These are phyloP conservation scores for Linum usitatissimum DNA, from an alignment of 345 rosid species.

Conservation along the genomic window DNA sequence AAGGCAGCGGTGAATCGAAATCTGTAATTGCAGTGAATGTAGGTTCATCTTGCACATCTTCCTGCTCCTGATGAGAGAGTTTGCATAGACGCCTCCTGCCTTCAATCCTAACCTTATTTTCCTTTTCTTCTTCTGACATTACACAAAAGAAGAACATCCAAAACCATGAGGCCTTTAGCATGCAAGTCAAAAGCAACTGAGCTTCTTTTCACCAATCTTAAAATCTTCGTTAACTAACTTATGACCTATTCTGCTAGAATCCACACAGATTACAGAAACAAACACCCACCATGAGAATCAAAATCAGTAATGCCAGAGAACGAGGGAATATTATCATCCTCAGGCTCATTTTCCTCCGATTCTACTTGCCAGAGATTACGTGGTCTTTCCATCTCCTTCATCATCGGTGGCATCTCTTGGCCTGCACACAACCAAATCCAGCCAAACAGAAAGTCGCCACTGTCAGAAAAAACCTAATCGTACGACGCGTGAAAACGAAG, in stretches of 20 bases:
- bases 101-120: slow-evolving; percentile 34
- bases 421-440: too few relatives aligned
- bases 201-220: background rate
- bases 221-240: background rate
- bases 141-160: slow-evolving; percentile 1
- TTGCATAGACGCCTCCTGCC: slow-evolving; percentile 54
- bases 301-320: slow-evolving; percentile 43
- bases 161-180: background rate
- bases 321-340: slow-evolving; percentile 17
- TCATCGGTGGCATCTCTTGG: too few relatives aligned
- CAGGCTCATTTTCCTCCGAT: background rate
- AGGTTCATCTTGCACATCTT: slow-evolving; percentile 24
- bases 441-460: background rate
- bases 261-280: background rate
- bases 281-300: slow-evolving; percentile 31
- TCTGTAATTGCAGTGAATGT: slow-evolving; percentile 37
- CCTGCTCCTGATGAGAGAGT: slow-evolving; percentile 33
- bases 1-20: slow-evolving; percentile 54
- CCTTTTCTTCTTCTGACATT: slow-evolving; percentile 28
- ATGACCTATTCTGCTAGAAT: background rate
- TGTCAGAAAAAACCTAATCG: background rate
- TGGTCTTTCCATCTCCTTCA: too few relatives aligned
- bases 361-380: too few relatives aligned
- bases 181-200: background rate
- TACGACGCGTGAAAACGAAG: background rate